Conservation (phyloP, 768 basidiomycete genomes). For the Boletus vermiculosoides region DNA sequence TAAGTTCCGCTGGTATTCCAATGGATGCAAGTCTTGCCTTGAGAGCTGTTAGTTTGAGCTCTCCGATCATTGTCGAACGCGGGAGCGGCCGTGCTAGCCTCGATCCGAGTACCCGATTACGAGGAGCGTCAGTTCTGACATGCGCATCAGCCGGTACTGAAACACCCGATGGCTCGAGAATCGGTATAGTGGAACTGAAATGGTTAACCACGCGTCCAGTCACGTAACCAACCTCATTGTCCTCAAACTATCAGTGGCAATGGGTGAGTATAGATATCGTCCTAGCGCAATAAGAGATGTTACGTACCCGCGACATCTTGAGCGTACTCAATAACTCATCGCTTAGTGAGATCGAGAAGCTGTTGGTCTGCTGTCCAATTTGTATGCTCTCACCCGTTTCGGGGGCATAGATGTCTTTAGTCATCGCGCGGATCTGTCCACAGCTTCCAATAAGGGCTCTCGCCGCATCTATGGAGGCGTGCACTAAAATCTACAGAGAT, state of each 20-base stretch:
- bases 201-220: constrained; percentile 84
- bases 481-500: constrained; percentile 74
- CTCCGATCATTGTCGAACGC: constrained; percentile 95
- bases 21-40: constrained; percentile 75
- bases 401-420: constrained; percentile 88
- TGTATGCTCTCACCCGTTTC: constrained; percentile 70
- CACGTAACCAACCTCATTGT: constrained; percentile 94
- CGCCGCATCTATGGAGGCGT: constrained; percentile 67
- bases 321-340: constrained; percentile 79
- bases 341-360: constrained; percentile 90
- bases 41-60: constrained; percentile 86
- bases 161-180: constrained; percentile 67
- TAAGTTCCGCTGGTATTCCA: constrained; percentile 86
- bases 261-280: constrained; percentile 3
- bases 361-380: constrained; percentile 95
- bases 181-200: constrained; percentile 85
- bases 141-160: constrained; percentile 27
- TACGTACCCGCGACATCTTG: constrained; percentile 81
- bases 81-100: constrained; percentile 68
- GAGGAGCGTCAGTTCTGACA: constrained; percentile 22
- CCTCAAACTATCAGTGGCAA: constrained; percentile 71
- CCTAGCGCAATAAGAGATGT: neutral
- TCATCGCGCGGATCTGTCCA: constrained; percentile 82
- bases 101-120: constrained; percentile 56
- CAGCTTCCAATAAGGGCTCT: constrained; percentile 77